phyloP scores from a whole-genome alignment of 2,329 filamentous ascomycete genomes.

The Albophoma yamanashiensis region DNA sequence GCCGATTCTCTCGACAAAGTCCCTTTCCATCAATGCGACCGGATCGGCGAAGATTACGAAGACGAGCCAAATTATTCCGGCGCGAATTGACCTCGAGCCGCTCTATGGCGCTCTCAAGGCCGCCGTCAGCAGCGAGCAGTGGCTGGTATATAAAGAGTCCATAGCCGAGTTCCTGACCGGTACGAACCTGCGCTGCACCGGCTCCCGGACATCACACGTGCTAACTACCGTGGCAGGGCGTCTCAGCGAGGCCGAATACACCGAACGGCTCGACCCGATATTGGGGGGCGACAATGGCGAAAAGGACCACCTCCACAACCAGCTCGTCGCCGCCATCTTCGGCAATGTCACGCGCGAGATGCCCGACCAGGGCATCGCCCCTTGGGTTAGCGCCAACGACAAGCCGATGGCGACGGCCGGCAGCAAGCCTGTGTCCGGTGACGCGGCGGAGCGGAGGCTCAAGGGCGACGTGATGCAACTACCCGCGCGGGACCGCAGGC shows the following conservation, averaged over 20 bases:
- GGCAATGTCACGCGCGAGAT: constrained; percentile 60
- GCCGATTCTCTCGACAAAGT: constrained; percentile 46
- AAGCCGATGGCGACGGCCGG: constrained; percentile 47
- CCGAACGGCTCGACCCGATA: constrained; percentile 48
- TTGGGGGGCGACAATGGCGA: constrained; percentile 46
- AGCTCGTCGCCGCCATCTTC: constrained; percentile 55
- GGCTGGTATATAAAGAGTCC: constrained; percentile 53
- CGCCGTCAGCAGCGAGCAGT: constrained; percentile 49
- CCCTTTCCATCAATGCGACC: constrained; percentile 41
- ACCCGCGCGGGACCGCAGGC: constrained; percentile 52
- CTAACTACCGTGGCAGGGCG: constrained; percentile 37
- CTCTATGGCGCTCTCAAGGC: constrained; percentile 52
- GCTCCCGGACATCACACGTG: neutral
- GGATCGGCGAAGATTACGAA: constrained; percentile 42
- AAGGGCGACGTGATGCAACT: constrained; percentile 64
- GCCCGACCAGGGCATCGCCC: constrained; percentile 56
- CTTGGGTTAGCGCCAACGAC: constrained; percentile 63
- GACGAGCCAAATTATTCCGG: constrained; percentile 50
- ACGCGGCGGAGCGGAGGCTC: constrained; percentile 53
- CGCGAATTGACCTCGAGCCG: constrained; percentile 57
- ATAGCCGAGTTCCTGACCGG: constrained; percentile 53
- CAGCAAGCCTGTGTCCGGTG: constrained; percentile 52
- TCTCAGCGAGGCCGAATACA: constrained; percentile 51
- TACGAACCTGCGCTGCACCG: constrained; percentile 16
- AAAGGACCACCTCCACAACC: constrained; percentile 55